Base-by-base conservation (phyloP, 2,329 filamentous ascomycete species). In the Trichoderma cornu-damae region DNA sequence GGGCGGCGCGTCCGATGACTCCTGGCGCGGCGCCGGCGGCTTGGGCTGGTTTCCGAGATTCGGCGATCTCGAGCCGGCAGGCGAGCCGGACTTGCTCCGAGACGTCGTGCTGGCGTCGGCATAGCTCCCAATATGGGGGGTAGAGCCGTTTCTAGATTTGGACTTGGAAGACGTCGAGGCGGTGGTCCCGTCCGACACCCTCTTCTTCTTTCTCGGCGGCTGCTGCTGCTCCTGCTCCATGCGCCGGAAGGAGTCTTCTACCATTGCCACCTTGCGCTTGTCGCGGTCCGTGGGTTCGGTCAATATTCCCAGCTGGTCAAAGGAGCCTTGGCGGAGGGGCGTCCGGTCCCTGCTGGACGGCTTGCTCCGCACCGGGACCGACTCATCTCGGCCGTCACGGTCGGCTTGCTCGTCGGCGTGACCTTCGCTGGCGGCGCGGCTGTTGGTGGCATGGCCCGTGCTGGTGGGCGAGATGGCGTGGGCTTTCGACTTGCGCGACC, bases 331-430 rank as follows among this genome's bases (percentile, higher is more conserved):
- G 6, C 79, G 76, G 14, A 77, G 70, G 2, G 85, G 85, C 2
- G 85, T 87, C 62, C 82, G 75, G 62, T 88, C 85, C 54, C 85
- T 80, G 64, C 84, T 88, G 0, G 81, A 78, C 8, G 85, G 82
- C 66, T 88, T 88, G 73, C 84, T 86, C 60, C 79, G 78, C 6
- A 78, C 77, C 9, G 82, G 79, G 1, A 73, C 72, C 0, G 79
- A 79, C 40, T 72, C 70, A 11, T 68, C 67, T 24, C 72, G 72
- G 22, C 64, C 72, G 59, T 86, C 84, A 34, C 79, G 75, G 28
- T 86, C 83, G 11, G 62, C 66, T 7, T 73, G 74, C 24, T 84
- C 80, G 4, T 87, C 83, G 34, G 72, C 67, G 20, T 80, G 81
- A 7, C 79, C 81, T 67, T 87, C 84, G 66, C 84, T 87, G 40